phyloP scores from a whole-genome alignment of 768 basidiomycete species.

The Auricularia heimuer region DNA sequence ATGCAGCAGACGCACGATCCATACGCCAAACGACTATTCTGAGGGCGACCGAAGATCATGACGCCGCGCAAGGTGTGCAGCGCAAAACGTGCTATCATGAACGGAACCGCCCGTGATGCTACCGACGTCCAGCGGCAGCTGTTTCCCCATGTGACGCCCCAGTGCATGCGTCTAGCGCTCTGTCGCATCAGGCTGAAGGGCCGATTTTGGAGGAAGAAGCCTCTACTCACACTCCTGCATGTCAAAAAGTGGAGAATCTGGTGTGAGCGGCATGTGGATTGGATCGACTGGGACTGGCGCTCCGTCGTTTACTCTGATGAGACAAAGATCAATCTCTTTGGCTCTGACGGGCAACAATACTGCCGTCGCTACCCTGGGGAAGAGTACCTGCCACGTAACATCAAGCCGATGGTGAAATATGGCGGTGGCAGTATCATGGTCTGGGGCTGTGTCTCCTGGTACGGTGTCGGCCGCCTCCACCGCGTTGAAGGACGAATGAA shows the following conservation, averaged over 20 bases:
- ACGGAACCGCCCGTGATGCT: not conserved
- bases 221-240: slow-evolving; percentile 15
- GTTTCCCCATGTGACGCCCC: slow-evolving; percentile 1
- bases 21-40: no score
- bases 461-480: slow-evolving; percentile 19
- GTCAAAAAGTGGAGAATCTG: slow-evolving; percentile 11
- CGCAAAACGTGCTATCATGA: not conserved
- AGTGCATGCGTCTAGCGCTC: not conserved
- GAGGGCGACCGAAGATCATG: no score
- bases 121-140: slow-evolving; percentile 3
- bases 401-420: slow-evolving; percentile 24
- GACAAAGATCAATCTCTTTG: slow-evolving; percentile 24
- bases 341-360: slow-evolving; percentile 24
- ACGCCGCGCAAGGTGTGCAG: no score
- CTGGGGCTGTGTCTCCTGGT: slow-evolving; percentile 25
- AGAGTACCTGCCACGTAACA: slow-evolving; percentile 13
- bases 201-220: slow-evolving; percentile 8
- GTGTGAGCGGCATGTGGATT: slow-evolving; percentile 16
- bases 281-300: slow-evolving; percentile 21
- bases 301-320: slow-evolving; percentile 24
- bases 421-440: slow-evolving; percentile 28
- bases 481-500: slow-evolving; percentile 26
- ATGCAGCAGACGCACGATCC: no score
- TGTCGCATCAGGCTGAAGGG: slow-evolving; percentile 4
- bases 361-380: slow-evolving; percentile 23